Percentiles rank a stretch among this genome's conserved stretches.
These are phyloP conservation scores for Botrytis deweyae DNA, from an alignment of 2,329 filamentous ascomycete species.

Conservation along the genomic window DNA sequence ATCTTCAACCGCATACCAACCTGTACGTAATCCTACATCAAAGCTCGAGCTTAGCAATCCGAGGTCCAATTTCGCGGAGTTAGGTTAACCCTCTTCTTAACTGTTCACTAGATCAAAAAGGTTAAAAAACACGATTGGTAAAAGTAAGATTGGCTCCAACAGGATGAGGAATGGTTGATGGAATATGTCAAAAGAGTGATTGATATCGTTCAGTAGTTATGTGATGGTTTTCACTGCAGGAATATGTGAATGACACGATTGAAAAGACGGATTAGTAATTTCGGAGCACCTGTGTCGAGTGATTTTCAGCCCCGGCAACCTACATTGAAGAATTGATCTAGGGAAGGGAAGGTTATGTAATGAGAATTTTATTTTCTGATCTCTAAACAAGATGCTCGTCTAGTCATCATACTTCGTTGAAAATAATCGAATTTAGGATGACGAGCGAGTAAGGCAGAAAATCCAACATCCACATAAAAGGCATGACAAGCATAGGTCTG, in stretches of 20 bases:
- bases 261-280: neutral
- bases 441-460: too few relatives aligned
- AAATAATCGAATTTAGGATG: neutral
- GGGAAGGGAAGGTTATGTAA: neutral
- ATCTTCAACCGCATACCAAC: neutral
- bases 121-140: neutral
- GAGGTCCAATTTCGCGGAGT: neutral
- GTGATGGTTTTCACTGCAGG: too few relatives aligned
- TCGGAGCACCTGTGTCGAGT: neutral
- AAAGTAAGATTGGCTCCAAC: neutral
- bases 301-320: neutral
- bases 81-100: neutral
- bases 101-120: fast-evolving
- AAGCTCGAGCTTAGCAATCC: neutral
- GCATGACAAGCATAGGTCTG: neutral
- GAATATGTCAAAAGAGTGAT: neutral
- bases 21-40: too few relatives aligned
- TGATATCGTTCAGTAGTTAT: neutral
- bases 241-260: too few relatives aligned
- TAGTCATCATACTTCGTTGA: neutral
- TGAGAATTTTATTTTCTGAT: neutral
- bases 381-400: neutral
- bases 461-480: neutral
- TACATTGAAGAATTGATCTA: neutral
- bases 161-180: neutral